phyloP scores from a whole-genome alignment of 2,329 filamentous ascomycete species.

The Fonsecaea pedrosoi region DNA sequence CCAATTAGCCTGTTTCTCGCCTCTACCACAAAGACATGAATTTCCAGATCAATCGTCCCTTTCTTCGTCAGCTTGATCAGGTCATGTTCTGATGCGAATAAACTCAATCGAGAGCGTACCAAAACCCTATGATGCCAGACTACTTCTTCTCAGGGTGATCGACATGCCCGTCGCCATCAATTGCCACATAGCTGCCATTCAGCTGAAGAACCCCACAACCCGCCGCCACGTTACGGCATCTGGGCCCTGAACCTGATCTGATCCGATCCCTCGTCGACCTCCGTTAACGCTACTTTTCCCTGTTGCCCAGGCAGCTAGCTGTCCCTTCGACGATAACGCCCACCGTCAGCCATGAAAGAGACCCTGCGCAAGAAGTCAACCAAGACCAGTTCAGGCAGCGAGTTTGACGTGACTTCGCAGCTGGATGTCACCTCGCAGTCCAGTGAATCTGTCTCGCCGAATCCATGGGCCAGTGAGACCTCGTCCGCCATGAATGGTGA shows the following conservation, averaged over 20 bases:
- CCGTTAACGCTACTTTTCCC: not conserved
- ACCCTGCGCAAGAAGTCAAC: slow-evolving; percentile 32
- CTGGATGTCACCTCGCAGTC: slow-evolving; percentile 27
- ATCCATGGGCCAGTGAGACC: slow-evolving; percentile 35
- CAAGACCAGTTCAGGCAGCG: slow-evolving; percentile 24
- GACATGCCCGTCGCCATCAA: slow-evolving; percentile 13
- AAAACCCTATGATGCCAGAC: not conserved
- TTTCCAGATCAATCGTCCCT: not conserved
- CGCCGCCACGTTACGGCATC: slow-evolving; percentile 5
- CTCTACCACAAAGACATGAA: not conserved
- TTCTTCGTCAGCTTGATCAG: not conserved
- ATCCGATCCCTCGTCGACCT: not conserved
- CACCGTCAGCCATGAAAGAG: slow-evolving; percentile 31
- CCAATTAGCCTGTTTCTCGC: slow-evolving; percentile 9
- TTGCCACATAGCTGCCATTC: slow-evolving; percentile 6
- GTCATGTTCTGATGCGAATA: not conserved
- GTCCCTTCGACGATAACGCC: slow-evolving; percentile 1
- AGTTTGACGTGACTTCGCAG: slow-evolving; percentile 27
- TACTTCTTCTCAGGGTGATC: not conserved
- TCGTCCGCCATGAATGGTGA: slow-evolving; percentile 31
- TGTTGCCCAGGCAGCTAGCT: slow-evolving; percentile 2
- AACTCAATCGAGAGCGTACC: not conserved
- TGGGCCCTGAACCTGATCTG: slow-evolving; percentile 7
- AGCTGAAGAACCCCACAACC: slow-evolving; percentile 13
- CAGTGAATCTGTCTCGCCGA: slow-evolving; percentile 32